phyloP scores from a whole-genome alignment of 1,139 yeast genomes.

The Lodderomyces metapsilosis region DNA sequence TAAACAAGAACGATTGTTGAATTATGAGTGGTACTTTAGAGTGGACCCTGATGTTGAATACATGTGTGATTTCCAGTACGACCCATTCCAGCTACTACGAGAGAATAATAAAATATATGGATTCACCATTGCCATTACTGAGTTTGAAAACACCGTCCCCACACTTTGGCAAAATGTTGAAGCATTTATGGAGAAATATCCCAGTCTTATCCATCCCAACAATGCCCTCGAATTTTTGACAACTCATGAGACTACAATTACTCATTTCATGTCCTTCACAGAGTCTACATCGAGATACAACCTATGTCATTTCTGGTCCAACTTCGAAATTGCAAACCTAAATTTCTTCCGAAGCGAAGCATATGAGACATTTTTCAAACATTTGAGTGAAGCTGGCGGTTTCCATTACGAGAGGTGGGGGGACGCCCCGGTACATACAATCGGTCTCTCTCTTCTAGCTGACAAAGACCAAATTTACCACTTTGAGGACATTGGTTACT shows the following conservation, averaged over 20 bases:
- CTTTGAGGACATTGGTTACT: slow-evolving; percentile 89
- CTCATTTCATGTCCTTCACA: slow-evolving; percentile 20
- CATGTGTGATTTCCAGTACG: slow-evolving; percentile 50
- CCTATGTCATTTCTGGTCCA: slow-evolving; percentile 93
- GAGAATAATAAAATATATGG: slow-evolving; percentile 40
- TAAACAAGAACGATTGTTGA: slow-evolving; percentile 35
- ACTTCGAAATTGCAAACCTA: slow-evolving; percentile 83
- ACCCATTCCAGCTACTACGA: slow-evolving; percentile 40
- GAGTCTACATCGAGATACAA: slow-evolving; percentile 61
- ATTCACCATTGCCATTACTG: slow-evolving; percentile 43
- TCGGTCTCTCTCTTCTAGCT: slow-evolving; percentile 67
- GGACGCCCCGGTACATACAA: slow-evolving; percentile 94
- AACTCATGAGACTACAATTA: slow-evolving; percentile 48
- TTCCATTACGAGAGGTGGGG: slow-evolving; percentile 97
- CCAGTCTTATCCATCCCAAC: slow-evolving; percentile 63
- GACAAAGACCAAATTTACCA: slow-evolving; percentile 74
- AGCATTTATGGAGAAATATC: slow-evolving; percentile 57
- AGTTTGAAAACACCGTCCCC: slow-evolving; percentile 53
- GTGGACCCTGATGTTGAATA: slow-evolving; percentile 50
- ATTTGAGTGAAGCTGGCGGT: slow-evolving; percentile 73
- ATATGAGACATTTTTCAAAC: slow-evolving; percentile 67
- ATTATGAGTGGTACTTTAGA: slow-evolving; percentile 47
- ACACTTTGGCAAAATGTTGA: slow-evolving; percentile 78
- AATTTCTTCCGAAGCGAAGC: slow-evolving; percentile 74
- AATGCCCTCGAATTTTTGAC: slow-evolving; percentile 71